Evolutionary conservation across 345 rosid genomes (phyloP), one percentile per base, ranked within the genome.

Genomic region (Eucalyptus pauciflora): DNA sequence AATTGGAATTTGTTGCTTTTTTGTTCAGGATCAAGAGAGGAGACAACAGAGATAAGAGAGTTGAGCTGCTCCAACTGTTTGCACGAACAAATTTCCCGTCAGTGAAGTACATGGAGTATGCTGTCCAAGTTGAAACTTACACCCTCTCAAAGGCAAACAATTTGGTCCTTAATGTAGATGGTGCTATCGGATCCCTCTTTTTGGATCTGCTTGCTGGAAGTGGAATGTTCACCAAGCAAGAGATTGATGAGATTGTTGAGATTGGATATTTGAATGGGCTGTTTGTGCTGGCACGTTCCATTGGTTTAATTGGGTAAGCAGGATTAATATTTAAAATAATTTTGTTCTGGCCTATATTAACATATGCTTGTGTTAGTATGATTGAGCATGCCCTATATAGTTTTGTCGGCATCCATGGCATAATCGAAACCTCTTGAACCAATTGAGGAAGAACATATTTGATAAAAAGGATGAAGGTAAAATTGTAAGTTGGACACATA

Each of bases 11-110:
- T 41, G 85, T 41, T 76, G 85, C 15, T 41, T 41, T 25, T 76
- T 76, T 41, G 5, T 1, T 25, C 87, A 96, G 99, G 97, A 95
- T 97, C 90, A 97, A 96, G 96, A 96, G 99, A 88, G 96, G 98
- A 51, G 99, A 97, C 94, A 98, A 95, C 94, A 95, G 98, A 89
- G 99, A 98, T 92, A 92, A 97, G 92, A 96, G 99, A 93, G 99
- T 98, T 85, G 98, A 96, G 94, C 94, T 96, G 86, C 96, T 97
- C 62, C 99, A 98, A 90, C 91, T 76, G 89, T 96, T 96, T 86
- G 99, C 99, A 11, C 96, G 96, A 90, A 95, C 99, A 10, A 92
- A 96, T 90, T 98, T 98, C 94, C 99, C 99, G n/a, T 91, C 99
- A 1, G 98, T 97, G 91, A 98, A 96, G 91, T 96, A 97, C 93